Conservation (phyloP, 1,284 basidiomycete species). For the Ceratobasidium papillatum region DNA sequence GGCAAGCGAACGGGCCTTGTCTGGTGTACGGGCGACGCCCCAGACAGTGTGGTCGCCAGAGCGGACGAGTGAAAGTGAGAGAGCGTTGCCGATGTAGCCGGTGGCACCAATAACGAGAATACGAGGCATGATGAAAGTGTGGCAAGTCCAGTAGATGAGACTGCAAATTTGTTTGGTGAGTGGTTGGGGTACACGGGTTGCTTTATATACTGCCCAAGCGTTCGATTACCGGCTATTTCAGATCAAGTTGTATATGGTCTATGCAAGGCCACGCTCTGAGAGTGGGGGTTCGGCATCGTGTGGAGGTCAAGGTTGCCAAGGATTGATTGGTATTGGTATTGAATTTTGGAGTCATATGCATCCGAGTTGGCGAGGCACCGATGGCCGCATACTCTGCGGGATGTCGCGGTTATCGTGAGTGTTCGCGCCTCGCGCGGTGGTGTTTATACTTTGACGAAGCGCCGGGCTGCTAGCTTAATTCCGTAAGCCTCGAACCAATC, state of each 20-base stretch:
- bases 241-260: no score
- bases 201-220: not conserved
- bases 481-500: no score
- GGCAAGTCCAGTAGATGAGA: not conserved
- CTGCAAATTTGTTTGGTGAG: not conserved
- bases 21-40: slow-evolving; percentile 10
- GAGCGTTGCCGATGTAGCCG: slow-evolving; percentile 21
- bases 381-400: not conserved
- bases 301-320: no score
- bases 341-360: no score
- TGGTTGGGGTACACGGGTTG: not conserved
- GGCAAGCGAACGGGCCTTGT: slow-evolving; percentile 21
- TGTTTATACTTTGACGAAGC: not conserved
- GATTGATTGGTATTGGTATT: no score
- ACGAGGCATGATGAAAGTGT: not conserved
- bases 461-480: not conserved
- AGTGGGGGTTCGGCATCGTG: no score
- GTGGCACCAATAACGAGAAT: slow-evolving; percentile 3
- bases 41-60: slow-evolving; percentile 24
- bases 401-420: not conserved
- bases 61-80: slow-evolving; percentile 9
- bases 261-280: no score
- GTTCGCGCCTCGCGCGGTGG: not conserved
- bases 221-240: no score
- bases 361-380: no score